These are phyloP conservation scores for Lachnellula subtilissima DNA, from an alignment of 2,329 filamentous ascomycete species.

Conservation along the genomic window DNA sequence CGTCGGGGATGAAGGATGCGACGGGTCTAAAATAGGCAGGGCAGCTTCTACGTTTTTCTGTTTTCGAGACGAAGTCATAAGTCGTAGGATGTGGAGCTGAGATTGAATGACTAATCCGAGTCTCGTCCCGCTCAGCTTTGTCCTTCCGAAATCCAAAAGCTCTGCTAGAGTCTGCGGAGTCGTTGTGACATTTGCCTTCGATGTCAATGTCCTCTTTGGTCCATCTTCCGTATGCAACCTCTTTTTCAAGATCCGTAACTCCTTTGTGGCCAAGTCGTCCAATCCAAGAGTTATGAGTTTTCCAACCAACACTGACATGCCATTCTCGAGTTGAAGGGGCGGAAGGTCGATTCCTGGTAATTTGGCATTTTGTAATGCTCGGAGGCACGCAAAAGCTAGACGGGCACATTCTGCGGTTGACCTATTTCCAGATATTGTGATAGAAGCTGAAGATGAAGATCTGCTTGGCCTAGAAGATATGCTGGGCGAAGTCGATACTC, in stretches of 20 bases:
- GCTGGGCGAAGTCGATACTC: constrained; percentile 54
- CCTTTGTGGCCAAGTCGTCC: constrained; percentile 63
- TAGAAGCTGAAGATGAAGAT: constrained; percentile 35
- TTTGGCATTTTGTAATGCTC: constrained; percentile 48
- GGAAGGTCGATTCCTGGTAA: constrained; percentile 50
- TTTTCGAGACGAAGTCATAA: constrained; percentile 57
- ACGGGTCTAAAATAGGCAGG: constrained; percentile 50
- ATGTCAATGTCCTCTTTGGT: constrained; percentile 23
- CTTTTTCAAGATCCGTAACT: constrained; percentile 61
- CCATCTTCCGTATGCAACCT: constrained; percentile 47
- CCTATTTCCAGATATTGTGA: constrained; percentile 30
- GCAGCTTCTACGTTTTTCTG: constrained; percentile 54
- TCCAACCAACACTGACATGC: constrained; percentile 64
- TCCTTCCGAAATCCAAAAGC: constrained; percentile 56
- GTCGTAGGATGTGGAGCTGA: constrained; percentile 60
- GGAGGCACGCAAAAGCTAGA: constrained; percentile 60
- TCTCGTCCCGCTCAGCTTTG: constrained; percentile 39
- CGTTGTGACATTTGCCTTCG: constrained; percentile 31
- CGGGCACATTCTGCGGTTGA: constrained; percentile 58
- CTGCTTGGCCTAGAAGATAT: constrained; percentile 40
- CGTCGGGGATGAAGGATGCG: constrained; percentile 51
- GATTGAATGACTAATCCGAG: constrained; percentile 55
- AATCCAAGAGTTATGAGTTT: constrained; percentile 62
- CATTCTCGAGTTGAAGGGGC: constrained; percentile 65
- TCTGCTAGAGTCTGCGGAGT: constrained; percentile 48